These are phyloP conservation scores for Solanum appendiculatum DNA, from an alignment of 257 asterid genomes.

Conservation along the genomic window DNA sequence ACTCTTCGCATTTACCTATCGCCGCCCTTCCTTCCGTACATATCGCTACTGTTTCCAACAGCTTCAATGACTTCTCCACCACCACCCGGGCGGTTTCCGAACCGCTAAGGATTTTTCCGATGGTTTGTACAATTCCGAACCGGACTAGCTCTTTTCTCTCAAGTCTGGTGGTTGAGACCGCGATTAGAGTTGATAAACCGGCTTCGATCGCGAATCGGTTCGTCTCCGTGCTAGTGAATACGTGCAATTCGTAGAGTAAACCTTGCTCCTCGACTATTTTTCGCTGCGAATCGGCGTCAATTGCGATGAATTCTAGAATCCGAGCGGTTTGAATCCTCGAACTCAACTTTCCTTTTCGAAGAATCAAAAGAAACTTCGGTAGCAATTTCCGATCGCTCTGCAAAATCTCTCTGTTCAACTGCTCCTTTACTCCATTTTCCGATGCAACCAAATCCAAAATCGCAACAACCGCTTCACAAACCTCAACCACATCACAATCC, in stretches of 20 bases:
- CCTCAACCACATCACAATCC: slow-evolving; percentile 27
- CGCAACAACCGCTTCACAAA: slow-evolving; percentile 38
- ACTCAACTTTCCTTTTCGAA: slow-evolving; percentile 37
- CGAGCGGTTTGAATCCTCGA: slow-evolving; percentile 52
- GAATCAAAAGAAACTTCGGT: slow-evolving; percentile 23
- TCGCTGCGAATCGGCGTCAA: slow-evolving; percentile 46
- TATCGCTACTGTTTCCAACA: slow-evolving; percentile 49
- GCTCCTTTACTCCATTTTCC: slow-evolving; percentile 34
- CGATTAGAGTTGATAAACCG: slow-evolving; percentile 42
- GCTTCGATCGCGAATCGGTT: slow-evolving; percentile 27
- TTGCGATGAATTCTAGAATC: slow-evolving; percentile 40
- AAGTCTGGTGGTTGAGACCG: slow-evolving; percentile 41
- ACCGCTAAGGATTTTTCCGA: slow-evolving; percentile 35
- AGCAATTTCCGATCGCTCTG: slow-evolving; percentile 20
- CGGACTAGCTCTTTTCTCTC: slow-evolving; percentile 66
- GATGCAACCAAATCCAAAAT: slow-evolving; percentile 40
- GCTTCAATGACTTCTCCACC: slow-evolving; percentile 34
- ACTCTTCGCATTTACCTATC: slow-evolving; percentile 41
- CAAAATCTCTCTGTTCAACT: slow-evolving; percentile 26
- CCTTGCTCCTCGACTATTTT: slow-evolving; percentile 39
- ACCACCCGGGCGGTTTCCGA: slow-evolving; percentile 20
- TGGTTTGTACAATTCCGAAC: slow-evolving; percentile 44
- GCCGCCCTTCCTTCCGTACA: slow-evolving; percentile 77
- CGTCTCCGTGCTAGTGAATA: slow-evolving; percentile 16
- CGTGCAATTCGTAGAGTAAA: slow-evolving; percentile 39